A percentile compares a stretch with the other conserved stretches of the same genome.
Conservation (phyloP, 2,329 filamentous ascomycete genomes). For the Pestalotiopsis sp. region DNA sequence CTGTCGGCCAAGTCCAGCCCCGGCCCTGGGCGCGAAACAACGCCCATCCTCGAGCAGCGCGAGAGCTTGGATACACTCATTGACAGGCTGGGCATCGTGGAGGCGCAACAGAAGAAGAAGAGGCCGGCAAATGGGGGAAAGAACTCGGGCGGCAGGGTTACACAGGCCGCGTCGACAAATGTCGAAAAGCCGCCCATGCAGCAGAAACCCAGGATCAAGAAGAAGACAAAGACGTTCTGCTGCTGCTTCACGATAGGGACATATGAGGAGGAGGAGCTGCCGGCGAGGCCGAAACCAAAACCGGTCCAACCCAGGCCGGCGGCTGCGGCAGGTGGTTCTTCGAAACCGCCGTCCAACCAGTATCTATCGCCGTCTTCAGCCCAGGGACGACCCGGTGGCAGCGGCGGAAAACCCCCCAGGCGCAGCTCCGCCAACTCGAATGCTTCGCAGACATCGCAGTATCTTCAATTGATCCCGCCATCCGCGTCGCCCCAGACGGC, state of each 20-base stretch:
- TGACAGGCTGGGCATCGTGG: slow-evolving; percentile 75
- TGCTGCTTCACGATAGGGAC: slow-evolving; percentile 56
- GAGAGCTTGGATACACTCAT: slow-evolving; percentile 87
- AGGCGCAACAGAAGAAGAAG: slow-evolving; percentile 55
- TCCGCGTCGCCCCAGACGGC: slow-evolving; percentile 68
- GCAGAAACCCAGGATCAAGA: slow-evolving; percentile 24
- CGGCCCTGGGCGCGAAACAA: slow-evolving; percentile 42
- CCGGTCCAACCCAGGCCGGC: slow-evolving; percentile 44
- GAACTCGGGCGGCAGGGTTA: slow-evolving; percentile 17
- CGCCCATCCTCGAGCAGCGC: slow-evolving; percentile 63
- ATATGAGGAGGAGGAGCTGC: slow-evolving; percentile 41
- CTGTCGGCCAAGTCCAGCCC: slow-evolving; percentile 48
- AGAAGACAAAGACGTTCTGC: slow-evolving; percentile 43
- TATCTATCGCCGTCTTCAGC: slow-evolving; percentile 29
- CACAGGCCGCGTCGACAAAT: slow-evolving; percentile 12
- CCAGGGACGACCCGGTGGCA: slow-evolving; percentile 23
- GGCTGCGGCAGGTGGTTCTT: slow-evolving; percentile 29
- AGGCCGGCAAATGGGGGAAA: slow-evolving; percentile 24
- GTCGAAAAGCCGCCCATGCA: slow-evolving; percentile 16
- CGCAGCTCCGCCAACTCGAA: slow-evolving; percentile 29
- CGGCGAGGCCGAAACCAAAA: slow-evolving; percentile 47
- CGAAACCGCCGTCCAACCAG: slow-evolving; percentile 31
- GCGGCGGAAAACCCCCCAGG: slow-evolving; percentile 22
- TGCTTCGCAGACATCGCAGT: slow-evolving; percentile 41
- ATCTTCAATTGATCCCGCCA: slow-evolving; percentile 71